phyloP scores from a whole-genome alignment of 441 rosid species.

The Raphanus hybrid region DNA sequence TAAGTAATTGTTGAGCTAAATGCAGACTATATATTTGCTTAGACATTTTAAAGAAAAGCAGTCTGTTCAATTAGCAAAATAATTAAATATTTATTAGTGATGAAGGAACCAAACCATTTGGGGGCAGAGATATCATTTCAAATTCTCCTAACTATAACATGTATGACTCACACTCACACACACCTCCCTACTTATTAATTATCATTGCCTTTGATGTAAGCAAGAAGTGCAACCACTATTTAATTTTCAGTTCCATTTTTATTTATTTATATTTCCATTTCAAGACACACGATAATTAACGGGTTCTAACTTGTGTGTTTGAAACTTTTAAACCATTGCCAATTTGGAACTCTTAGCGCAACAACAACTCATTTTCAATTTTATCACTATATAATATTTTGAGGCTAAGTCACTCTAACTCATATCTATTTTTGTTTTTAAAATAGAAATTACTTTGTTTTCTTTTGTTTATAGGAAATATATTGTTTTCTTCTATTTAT shows the following conservation, averaged over 20 bases:
- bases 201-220: constrained; percentile 46
- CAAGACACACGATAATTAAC: constrained; percentile 33
- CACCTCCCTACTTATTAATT: constrained; percentile 37
- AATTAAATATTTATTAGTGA: background rate
- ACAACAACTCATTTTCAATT: background rate
- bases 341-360: constrained; percentile 25
- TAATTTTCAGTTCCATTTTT: constrained; percentile 18
- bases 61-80: background rate
- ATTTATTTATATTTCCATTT: constrained; percentile 34
- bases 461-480: too few relatives aligned
- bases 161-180: constrained; percentile 27
- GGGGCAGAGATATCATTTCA: constrained; percentile 13
- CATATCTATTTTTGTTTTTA: too few relatives aligned
- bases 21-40: background rate
- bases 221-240: constrained; percentile 42
- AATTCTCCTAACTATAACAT: constrained; percentile 9
- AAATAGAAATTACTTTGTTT: too few relatives aligned
- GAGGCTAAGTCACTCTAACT: too few relatives aligned
- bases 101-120: constrained; percentile 10
- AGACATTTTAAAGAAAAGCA: background rate
- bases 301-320: constrained; percentile 30
- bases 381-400: too few relatives aligned
- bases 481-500: too few relatives aligned
- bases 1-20: background rate
- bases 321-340: constrained; percentile 17